Conservation (phyloP, 108 stramenopile species). For the Discostella stelligeroides region DNA sequence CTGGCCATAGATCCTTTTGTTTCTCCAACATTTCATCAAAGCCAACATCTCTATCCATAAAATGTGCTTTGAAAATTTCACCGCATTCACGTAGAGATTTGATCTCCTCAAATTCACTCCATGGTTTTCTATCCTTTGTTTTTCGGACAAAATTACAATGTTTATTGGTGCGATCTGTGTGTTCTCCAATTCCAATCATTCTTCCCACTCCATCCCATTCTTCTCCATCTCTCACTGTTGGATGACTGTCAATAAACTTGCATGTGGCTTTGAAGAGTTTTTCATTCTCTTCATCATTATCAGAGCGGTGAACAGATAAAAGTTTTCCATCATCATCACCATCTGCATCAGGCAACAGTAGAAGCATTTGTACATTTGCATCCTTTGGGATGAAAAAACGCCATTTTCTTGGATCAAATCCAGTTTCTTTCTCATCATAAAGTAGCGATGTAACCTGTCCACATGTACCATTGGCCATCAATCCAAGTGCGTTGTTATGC, state of each 20-base stretch:
- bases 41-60: neutral
- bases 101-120: neutral
- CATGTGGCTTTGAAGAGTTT: neutral
- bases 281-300: neutral
- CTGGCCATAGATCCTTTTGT: neutral
- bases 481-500: too few species aligned
- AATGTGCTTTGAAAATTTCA: neutral
- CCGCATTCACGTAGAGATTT: neutral
- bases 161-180: neutral
- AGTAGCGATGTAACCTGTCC: slow-evolving; percentile 1
- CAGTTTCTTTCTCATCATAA: neutral
- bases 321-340: neutral
- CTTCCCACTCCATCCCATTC: neutral
- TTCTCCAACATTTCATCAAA: neutral
- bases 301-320: neutral
- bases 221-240: neutral
- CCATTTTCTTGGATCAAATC: slow-evolving; percentile 1
- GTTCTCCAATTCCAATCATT: slow-evolving; percentile 1
- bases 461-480: too few species aligned
- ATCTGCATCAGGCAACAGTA: neutral
- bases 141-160: neutral
- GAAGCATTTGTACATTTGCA: neutral
- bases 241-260: neutral
- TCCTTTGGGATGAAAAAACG: neutral
- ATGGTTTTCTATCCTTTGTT: neutral